Conservation (phyloP, 2,329 filamentous ascomycete genomes). For the Mollisia scopiformis region DNA sequence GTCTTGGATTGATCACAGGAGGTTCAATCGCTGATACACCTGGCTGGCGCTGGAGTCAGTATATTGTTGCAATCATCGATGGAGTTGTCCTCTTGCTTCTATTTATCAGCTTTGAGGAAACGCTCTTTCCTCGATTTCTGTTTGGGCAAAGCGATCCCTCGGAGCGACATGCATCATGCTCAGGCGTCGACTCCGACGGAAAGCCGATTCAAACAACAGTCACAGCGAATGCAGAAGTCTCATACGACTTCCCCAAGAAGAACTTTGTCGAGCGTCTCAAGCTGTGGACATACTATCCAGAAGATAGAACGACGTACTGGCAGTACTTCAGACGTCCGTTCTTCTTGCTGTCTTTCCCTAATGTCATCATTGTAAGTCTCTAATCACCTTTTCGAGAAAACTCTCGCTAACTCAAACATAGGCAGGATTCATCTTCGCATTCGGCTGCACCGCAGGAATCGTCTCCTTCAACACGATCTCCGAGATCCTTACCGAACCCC, state of each 20-base stretch:
- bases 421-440: slow-evolving; percentile 1
- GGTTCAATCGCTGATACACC: neutral
- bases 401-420: neutral
- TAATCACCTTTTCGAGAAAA: too few species aligned
- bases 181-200: neutral
- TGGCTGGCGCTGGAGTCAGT: neutral
- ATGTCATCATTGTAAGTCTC: neutral
- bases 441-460: neutral
- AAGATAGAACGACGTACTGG: neutral
- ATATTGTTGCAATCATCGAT: neutral
- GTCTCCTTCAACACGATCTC: neutral
- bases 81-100: neutral
- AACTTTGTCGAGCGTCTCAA: neutral
- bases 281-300: neutral
- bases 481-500: slow-evolving; percentile 7
- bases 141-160: neutral
- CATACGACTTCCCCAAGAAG: neutral
- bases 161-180: neutral
- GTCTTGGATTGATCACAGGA: neutral
- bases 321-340: neutral
- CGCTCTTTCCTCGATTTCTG: neutral
- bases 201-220: neutral
- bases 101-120: neutral
- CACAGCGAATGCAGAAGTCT: neutral
- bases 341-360: neutral